Percentiles rank a stretch among this genome's conserved stretches.
Evolutionary conservation across 2,329 filamentous ascomycete species (phyloP).

Genomic region (Pseudopithomyces chartarum): DNA sequence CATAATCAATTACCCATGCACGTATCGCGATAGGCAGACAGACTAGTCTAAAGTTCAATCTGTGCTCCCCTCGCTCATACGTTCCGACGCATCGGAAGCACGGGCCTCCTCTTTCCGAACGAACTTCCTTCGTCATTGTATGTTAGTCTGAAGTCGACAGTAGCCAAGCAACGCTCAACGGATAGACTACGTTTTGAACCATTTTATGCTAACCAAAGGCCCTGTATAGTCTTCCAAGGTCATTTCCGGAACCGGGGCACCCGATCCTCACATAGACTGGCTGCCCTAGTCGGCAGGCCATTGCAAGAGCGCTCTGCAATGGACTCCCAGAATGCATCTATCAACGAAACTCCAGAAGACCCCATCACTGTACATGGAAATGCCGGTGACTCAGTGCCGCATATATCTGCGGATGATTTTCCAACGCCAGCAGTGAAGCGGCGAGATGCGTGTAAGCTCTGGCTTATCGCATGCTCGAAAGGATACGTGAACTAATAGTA

Average conservation of each 20-base stretch:
- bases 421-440: conserved; percentile 25
- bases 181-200: too few species aligned
- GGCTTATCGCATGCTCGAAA: not conserved
- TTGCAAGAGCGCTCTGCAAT: conserved; percentile 7
- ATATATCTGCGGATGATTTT: conserved; percentile 4
- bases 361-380: conserved; percentile 28
- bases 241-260: too few species aligned
- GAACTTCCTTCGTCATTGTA: too few species aligned
- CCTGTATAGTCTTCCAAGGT: too few species aligned
- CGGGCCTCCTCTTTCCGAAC: conserved; percentile 16
- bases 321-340: conserved; percentile 3
- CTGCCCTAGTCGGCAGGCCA: not conserved
- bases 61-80: not conserved
- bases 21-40: not conserved
- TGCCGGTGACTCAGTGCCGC: conserved; percentile 15
- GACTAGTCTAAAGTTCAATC: not conserved
- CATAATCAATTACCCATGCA: not conserved
- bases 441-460: conserved; percentile 45
- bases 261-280: too few species aligned
- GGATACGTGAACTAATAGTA: conserved; percentile 26
- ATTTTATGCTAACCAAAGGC: too few species aligned
- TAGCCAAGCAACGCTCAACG: too few species aligned
- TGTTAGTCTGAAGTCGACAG: too few species aligned
- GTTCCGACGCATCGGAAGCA: conserved; percentile 11
- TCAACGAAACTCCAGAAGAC: conserved; percentile 17